Evolutionary conservation across 2,329 filamentous ascomycete genomes (phyloP).

Genomic region (Penicillium brasilianum): DNA sequence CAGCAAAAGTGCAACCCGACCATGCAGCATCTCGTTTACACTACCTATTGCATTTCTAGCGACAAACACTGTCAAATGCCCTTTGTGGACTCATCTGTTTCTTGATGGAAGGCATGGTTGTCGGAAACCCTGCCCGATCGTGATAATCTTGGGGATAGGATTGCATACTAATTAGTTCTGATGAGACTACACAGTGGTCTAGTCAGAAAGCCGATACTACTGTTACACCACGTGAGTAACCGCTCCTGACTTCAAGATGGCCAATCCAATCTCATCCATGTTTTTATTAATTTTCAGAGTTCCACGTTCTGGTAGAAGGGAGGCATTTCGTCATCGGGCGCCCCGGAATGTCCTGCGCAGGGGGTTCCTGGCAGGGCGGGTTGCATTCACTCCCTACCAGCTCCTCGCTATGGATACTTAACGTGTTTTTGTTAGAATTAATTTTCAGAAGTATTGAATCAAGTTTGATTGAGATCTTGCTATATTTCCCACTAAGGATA

Average conservation of each 20-base stretch:
- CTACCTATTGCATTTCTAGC: background rate
- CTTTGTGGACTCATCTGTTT: background rate
- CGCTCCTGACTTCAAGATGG: background rate
- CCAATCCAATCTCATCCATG: background rate
- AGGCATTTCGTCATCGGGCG: background rate
- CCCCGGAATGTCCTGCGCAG: conserved; percentile 1
- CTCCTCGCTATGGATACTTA: background rate
- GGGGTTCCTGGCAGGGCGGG: background rate
- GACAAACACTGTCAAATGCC: background rate
- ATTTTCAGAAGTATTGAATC: background rate
- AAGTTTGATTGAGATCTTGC: too few species aligned
- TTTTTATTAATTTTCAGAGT: background rate
- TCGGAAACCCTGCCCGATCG: too few species aligned
- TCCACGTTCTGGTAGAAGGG: background rate
- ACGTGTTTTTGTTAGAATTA: background rate
- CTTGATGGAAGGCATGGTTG: too few species aligned
- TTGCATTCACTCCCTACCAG: background rate
- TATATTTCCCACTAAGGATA: background rate
- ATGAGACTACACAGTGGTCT: too few species aligned
- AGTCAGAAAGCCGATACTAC: background rate
- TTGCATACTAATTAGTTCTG: too few species aligned
- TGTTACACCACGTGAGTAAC: background rate
- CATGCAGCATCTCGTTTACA: too few species aligned
- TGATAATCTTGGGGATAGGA: too few species aligned
- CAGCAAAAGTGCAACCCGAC: background rate